A percentile compares a stretch with the other conserved stretches of the same genome.
phyloP scores from a whole-genome alignment of 345 rosid species.

The Barbarea vulgaris region DNA sequence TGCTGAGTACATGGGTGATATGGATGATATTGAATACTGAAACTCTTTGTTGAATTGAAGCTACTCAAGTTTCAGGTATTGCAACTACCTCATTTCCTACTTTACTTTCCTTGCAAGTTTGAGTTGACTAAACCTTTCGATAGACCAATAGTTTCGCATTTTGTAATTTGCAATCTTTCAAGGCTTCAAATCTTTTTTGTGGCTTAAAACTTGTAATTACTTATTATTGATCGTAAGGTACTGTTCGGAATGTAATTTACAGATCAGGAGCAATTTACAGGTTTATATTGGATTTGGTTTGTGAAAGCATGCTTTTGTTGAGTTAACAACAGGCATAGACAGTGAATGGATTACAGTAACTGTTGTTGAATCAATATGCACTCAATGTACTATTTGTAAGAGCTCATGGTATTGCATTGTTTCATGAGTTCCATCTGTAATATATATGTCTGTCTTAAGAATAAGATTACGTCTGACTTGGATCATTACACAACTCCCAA shows the following conservation, averaged over 20 bases:
- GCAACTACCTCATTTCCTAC: background rate
- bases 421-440: too few relatives aligned
- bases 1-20: conserved; percentile 84
- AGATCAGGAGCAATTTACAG: background rate
- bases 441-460: background rate
- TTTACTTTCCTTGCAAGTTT: background rate
- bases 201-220: too few relatives aligned
- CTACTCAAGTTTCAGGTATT: conserved; percentile 25
- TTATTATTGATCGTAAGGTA: too few relatives aligned
- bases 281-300: background rate
- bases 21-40: conserved; percentile 52
- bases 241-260: background rate
- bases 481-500: too few relatives aligned
- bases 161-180: conserved; percentile 3
- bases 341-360: background rate
- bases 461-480: too few relatives aligned
- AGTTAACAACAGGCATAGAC: background rate
- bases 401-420: too few relatives aligned
- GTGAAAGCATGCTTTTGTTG: conserved; percentile 8
- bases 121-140: background rate
- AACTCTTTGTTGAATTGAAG: conserved; percentile 30
- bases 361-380: background rate
- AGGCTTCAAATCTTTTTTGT: background rate
- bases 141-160: background rate
- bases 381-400: conserved; percentile 25